Percentiles rank a stretch among this genome's conserved stretches.
Conservation (phyloP, 78 protist species). For the Isochrysis galbana region DNA sequence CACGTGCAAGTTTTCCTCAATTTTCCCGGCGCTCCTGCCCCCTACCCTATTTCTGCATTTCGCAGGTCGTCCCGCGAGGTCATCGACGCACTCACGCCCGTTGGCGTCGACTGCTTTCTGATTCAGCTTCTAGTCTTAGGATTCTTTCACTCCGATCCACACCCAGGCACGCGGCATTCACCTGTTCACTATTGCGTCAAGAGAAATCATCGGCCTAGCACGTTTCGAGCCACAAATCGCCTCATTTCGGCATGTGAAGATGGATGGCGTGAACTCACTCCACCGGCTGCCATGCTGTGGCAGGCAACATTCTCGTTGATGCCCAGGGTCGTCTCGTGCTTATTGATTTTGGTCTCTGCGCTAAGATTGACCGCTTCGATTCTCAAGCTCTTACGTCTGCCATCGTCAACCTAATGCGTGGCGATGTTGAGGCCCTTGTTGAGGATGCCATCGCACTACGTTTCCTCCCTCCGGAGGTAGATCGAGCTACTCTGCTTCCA, state of each 20-base stretch:
- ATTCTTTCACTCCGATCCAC: not conserved
- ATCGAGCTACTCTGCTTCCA: not conserved
- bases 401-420: not conserved
- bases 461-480: not conserved
- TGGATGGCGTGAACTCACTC: no score
- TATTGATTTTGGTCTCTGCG: conserved; percentile 7
- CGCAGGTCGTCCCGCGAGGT: not conserved
- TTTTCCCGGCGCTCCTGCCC: no score
- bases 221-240: no score
- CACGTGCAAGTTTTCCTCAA: no score
- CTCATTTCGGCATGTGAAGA: no score
- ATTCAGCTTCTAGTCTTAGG: not conserved
- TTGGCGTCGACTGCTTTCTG: not conserved
- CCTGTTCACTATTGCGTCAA: no score
- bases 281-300: not conserved
- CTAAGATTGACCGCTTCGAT: not conserved
- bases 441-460: not conserved
- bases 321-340: not conserved
- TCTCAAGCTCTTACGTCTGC: not conserved
- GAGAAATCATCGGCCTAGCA: no score
- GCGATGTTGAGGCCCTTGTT: not conserved
- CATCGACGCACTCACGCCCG: not conserved
- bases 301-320: not conserved
- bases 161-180: no score
- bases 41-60: no score